phyloP scores from a whole-genome alignment of 1,284 basidiomycete genomes.

The Vanrija sp. region DNA sequence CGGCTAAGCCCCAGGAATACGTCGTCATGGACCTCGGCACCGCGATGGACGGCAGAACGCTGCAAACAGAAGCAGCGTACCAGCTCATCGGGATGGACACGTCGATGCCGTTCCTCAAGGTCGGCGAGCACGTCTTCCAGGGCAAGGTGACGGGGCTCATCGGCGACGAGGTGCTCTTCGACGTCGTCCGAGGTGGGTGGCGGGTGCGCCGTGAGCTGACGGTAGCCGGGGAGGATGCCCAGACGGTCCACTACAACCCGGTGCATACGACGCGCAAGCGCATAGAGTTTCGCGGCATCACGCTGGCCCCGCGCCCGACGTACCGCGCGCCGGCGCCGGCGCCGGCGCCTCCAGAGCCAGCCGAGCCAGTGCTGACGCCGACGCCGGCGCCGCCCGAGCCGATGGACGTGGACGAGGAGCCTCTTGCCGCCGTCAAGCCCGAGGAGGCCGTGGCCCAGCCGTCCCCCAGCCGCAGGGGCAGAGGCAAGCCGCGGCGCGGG shows the following conservation, averaged over 20 bases:
- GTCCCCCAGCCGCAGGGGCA: not conserved
- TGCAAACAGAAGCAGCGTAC: constrained; percentile 36
- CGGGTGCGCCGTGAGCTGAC: not conserved
- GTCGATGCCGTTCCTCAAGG: constrained; percentile 42
- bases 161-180: constrained; percentile 44
- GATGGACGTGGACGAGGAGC: not conserved
- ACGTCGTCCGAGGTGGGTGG: constrained; percentile 34
- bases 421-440: not conserved
- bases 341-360: not conserved
- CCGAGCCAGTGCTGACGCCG: not conserved
- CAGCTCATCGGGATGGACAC: constrained; percentile 47
- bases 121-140: constrained; percentile 44
- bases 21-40: constrained; percentile 41
- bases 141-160: constrained; percentile 39
- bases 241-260: constrained; percentile 31
- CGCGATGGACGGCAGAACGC: constrained; percentile 28
- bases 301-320: constrained; percentile 13
- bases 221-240: constrained; percentile 30
- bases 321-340: not conserved
- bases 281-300: constrained; percentile 31
- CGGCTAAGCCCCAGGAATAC: constrained; percentile 21
- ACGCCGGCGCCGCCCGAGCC: not conserved
- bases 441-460: not conserved
- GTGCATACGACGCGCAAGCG: constrained; percentile 24
- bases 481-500: not conserved